Evolutionary conservation across 192 early-diverging fungal genomes (phyloP), one percentile per base, ranked within the genome.

Genomic region (Coemansia guatemalensis): DNA sequence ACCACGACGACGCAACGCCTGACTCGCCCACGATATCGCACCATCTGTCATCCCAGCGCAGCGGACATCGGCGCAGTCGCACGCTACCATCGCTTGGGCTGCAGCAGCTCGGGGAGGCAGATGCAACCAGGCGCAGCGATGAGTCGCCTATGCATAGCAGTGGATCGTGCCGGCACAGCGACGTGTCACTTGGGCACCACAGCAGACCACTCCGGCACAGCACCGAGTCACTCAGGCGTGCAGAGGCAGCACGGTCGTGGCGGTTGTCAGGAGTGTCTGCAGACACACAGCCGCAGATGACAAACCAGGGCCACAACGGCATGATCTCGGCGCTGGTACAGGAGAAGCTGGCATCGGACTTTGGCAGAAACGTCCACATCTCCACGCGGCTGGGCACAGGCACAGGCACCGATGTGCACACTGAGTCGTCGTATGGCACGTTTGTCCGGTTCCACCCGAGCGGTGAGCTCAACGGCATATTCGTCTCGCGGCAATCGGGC

Each of bases 391-490:
- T 80, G 41, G 47, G 21, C 35, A 58, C 30, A 30, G 33, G 53
- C 18, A 48, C 30, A 21, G 33, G 53, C 18, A 48, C 55, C 3
- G 58, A 71, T n/a, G 54, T 63, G 39, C 70, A 60, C 53, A 47
- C 71, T 17, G 68, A 74, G 53, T 74, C 77, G 18, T 80, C 77
- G 23, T 80, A 80, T 39, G 77, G 77, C 53, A 70, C 72, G 12
- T 80, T 80, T 68, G 53, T 80, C n/a, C 71, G 77, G 20, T 80
- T 74, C 65, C 77, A 80, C 54, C 64, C 67, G 41, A 80, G 77
- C 51, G 77, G 77, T 51, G 77, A 80, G 58, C 77, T 80, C 53
- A 80, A 64, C 30, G 72, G 63, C 44, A 71, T 80, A 2, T 67
- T 62, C 27, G 55, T 53, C 1, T 12, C 50, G 39, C 35, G 56